Base-by-base conservation (phyloP, 2,329 filamentous ascomycete genomes). In the Chaetomium globosum region DNA sequence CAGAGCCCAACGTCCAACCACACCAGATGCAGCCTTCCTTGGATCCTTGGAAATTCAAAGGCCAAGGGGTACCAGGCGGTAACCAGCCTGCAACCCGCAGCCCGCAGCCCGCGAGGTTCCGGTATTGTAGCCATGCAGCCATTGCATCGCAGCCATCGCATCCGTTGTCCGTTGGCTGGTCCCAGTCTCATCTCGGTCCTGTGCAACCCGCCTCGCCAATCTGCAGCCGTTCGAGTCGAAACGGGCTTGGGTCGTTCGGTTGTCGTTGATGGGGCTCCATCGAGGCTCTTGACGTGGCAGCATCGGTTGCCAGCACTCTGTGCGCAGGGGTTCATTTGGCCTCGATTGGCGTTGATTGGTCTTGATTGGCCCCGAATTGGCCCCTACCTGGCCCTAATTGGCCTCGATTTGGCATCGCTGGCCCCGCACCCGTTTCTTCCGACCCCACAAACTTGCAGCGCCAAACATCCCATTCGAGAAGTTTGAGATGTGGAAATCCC, bases 211-310 rank as follows among this genome's bases (percentile, higher is more conserved):
- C 58, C 59, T 65, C 67, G 63, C 61, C 61, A 69, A 67, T 68
- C 57, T 64, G 59, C 61, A 62, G 53, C 39, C 26, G 23, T 58
- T 26, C 59, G 61, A 30, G 48, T 68, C 63, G 61, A 68, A 69
- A 64, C 61, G 56, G 61, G 61, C 63, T 59, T 64, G 56, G 66
- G 64, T 62, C 52, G 54, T 36, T 56, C 52, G 60, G 39, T 61
- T 65, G 61, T 63, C 46, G 57, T 59, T 21, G 53, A 61, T 26
- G 60, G 57, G 61, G 67, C 60, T 65, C 67, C 62, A 65, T 68
- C 67, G 46, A 60, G 54, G 53, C 55, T 57, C 39, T 71, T 69
- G 70, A 72, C 70, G 70, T 72, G 70, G 70, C 70, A 72, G 69
- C 65, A 66, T 65, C 55, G 49, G 46, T 54, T 49, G 64, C 70